These are phyloP conservation scores for Geotrichum macrosporum DNA, from an alignment of 1,139 yeast genomes.

Conservation along the genomic window DNA sequence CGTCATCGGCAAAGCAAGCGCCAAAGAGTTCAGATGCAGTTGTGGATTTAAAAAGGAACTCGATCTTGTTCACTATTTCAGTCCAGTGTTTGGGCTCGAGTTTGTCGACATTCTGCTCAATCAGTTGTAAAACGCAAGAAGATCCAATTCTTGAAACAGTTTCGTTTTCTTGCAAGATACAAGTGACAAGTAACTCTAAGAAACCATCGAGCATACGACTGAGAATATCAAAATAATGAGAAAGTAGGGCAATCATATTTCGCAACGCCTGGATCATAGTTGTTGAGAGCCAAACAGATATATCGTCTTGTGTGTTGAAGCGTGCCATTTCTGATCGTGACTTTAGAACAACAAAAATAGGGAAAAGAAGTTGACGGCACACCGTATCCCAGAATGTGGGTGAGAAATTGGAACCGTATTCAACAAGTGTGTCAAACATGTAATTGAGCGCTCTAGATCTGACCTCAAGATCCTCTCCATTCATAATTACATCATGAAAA, in stretches of 20 bases:
- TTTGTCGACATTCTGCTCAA: conserved; percentile 64
- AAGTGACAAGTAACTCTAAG: conserved; percentile 69
- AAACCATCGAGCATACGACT: conserved; percentile 72
- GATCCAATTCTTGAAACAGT: conserved; percentile 94
- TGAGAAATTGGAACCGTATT: conserved; percentile 73
- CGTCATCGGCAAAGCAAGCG: conserved; percentile 31
- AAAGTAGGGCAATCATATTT: conserved; percentile 77
- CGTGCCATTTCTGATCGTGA: conserved; percentile 71
- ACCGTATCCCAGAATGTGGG: conserved; percentile 76
- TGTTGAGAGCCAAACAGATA: conserved; percentile 96
- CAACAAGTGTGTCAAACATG: conserved; percentile 74
- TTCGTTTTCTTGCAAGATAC: conserved; percentile 95
- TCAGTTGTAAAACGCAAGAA: conserved; percentile 74
- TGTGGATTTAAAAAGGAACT: conserved; percentile 67
- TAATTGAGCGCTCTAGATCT: conserved; percentile 81
- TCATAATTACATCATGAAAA: conserved; percentile 85
- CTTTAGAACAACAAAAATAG: conserved; percentile 78
- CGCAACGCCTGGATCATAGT: conserved; percentile 93
- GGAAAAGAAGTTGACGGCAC: conserved; percentile 76
- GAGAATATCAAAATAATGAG: conserved; percentile 72
- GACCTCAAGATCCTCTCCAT: conserved; percentile 90
- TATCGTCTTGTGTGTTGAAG: conserved; percentile 66
- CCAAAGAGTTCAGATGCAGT: conserved; percentile 83
- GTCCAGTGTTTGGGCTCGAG: conserved; percentile 70
- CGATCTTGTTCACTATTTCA: conserved; percentile 58